Evolutionary conservation across 1,284 basidiomycete genomes (phyloP), one percentile per base, ranked within the genome.

Genomic region (Cerioporus squamosus): DNA sequence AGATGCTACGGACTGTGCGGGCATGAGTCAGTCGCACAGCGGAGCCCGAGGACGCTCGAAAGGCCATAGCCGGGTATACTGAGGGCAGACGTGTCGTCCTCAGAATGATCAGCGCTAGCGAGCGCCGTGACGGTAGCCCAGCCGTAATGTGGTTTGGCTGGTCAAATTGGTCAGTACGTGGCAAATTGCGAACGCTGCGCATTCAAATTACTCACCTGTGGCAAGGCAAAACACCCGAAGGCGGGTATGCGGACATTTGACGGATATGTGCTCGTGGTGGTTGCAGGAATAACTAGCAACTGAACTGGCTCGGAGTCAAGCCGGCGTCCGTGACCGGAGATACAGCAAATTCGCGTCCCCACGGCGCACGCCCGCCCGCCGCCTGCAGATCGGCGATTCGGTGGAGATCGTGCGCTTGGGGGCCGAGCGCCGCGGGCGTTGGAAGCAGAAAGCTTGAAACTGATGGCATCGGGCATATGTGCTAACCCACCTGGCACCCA

Each of bases 381-480:
- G 26, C 26, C 36, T 10, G 22, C 5, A 50, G 48, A 33, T 29
- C 62, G 62, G 62, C 39, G 48, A 53, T 55, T 51, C 45, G 43
- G 62, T 36, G 59, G 62, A 56, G 53, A 60, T 59, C 42, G 26
- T 14, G 44, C 36, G 22, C 33, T 26, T 40, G 42, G 43, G 14
- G 44, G 8, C 52, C 61, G 61, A 59, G 45, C 52, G 57, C 52
- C 52, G 54, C 42, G 58, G 58, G 58, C 51, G 58, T 39, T 44
- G 45, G 43, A 53, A 44, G 44, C 36, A 38, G 55, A 46, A 53
- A 64, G 62, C 62, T 61, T 64, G 62, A 64, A 59, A 61, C 62
- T 64, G 62, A 64, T 64, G 48, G 45, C 50, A 60, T 64, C 57
- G 51, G 57, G 33, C 14, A 23, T 14, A 9, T n/a, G 18, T 12